Base-by-base conservation (phyloP, 441 rosid genomes). In the Populus trichocarpa region DNA sequence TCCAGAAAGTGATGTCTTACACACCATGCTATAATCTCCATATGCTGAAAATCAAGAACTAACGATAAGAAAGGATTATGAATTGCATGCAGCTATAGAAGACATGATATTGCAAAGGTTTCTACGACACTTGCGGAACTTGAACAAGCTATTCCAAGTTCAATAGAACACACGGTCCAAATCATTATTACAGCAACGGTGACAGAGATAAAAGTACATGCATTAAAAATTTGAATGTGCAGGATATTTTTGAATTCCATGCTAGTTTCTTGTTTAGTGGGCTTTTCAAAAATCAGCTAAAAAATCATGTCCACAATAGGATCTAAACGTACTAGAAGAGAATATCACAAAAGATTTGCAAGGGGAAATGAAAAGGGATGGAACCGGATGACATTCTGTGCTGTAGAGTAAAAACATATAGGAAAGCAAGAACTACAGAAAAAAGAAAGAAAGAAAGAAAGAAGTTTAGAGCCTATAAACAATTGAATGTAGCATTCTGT, bases 1-100 rank as follows among this genome's bases (percentile, higher is more conserved):
- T 87, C 93, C 84, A 96, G 77, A 89, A 92, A 93, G 53, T 82
- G 86, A 69, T 91, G 93, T 79, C 91, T 87, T 81, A 86, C 86
- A 86, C 97, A 89, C 99, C 98, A 94, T 59, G 83, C 78, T 91
- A 95, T 87, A 70, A 90, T 85, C 80, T 94, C 98, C 84, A 88
- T 59, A 87, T 96, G 99, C 98, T 96, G 89, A 76, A 50, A 86
- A 81, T 9, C 67, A 68, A 75, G 77, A 85, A 81, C 10, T 79
- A 82, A 68, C 28, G 50, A 46, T 67, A 53, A 67, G 26, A 81
- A 82, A 65, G 18, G 18, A 70, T 20, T 50, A 35, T 11, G 40
- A 46, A 22, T 59, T 53, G 77, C 28, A 69, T 28, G 68, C 23
- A 53, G 16, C 26, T 59, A 59, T 38, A 76, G 63, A 76, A 33